Evolutionary conservation across 73 alveolate genomes (phyloP).

Genomic region (Paramecium caudatum): DNA sequence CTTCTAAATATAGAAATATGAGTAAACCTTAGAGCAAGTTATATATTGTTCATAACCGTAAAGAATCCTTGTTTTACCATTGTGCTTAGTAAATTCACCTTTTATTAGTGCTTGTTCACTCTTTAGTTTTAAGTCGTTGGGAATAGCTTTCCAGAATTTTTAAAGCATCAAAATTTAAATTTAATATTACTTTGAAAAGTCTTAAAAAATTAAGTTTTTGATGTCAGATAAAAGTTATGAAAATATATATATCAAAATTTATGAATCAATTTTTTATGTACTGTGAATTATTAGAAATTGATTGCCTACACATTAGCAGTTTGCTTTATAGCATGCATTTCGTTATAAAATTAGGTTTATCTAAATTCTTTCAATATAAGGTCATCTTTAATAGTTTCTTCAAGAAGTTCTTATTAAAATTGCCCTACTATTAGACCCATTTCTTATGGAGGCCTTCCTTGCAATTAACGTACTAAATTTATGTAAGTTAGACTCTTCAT

Average conservation of each 20-base stretch:
- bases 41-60: conserved; percentile 20
- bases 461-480: not conserved
- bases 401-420: not conserved
- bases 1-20: not conserved
- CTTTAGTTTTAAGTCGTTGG: not conserved
- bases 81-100: conserved; percentile 48
- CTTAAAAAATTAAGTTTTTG: too few relatives aligned
- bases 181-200: not conserved
- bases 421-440: not conserved
- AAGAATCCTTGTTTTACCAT: not conserved
- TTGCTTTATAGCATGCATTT: too few relatives aligned
- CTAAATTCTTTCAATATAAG: conserved; percentile 3
- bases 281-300: too few relatives aligned
- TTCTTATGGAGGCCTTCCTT: not conserved
- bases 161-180: conserved; percentile 41
- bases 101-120: not conserved
- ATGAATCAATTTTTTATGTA: too few relatives aligned
- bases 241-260: too few relatives aligned
- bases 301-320: too few relatives aligned
- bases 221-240: too few relatives aligned
- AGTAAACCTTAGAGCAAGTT: not conserved
- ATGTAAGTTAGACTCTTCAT: not conserved
- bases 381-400: not conserved
- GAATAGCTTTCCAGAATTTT: conserved; percentile 61
- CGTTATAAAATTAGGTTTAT: not conserved